phyloP scores from a whole-genome alignment of 495 filamentous ascomycete genomes.

The Aspergillus nidulans region DNA sequence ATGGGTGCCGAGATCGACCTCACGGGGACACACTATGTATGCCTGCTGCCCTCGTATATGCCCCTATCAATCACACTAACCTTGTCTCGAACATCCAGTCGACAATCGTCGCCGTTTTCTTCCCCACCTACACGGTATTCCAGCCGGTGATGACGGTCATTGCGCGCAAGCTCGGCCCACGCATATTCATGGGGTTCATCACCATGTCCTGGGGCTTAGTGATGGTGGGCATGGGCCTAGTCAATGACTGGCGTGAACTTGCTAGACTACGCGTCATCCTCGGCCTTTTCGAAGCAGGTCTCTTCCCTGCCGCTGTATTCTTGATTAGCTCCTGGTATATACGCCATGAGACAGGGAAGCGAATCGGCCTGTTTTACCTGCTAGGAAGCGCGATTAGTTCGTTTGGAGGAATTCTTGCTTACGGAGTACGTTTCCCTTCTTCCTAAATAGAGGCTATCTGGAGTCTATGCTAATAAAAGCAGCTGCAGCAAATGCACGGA shows the following conservation, averaged over 20 bases:
- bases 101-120: slow-evolving; percentile 13
- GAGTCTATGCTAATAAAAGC: no score
- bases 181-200: slow-evolving; percentile 46
- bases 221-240: slow-evolving; percentile 53
- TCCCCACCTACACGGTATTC: slow-evolving; percentile 17
- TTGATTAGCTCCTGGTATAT: slow-evolving; percentile 55
- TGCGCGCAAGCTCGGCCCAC: slow-evolving; percentile 51
- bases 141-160: slow-evolving; percentile 36
- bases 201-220: slow-evolving; percentile 40
- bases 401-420: slow-evolving; percentile 56
- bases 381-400: slow-evolving; percentile 47
- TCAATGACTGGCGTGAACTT: slow-evolving; percentile 44
- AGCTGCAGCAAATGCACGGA: slow-evolving; percentile 37
- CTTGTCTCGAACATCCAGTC: background rate
- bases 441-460: no score
- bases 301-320: slow-evolving; percentile 53
- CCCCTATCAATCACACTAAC: background rate
- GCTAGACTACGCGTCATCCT: slow-evolving; percentile 51
- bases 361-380: slow-evolving; percentile 53
- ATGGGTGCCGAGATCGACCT: slow-evolving; percentile 6
- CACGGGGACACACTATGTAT: slow-evolving; percentile 7
- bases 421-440: slow-evolving; percentile 39
- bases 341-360: slow-evolving; percentile 53
- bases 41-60: background rate
- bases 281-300: slow-evolving; percentile 56